phyloP scores from a whole-genome alignment of 352 stramenopile genomes.

The Pythium myriotylum region DNA sequence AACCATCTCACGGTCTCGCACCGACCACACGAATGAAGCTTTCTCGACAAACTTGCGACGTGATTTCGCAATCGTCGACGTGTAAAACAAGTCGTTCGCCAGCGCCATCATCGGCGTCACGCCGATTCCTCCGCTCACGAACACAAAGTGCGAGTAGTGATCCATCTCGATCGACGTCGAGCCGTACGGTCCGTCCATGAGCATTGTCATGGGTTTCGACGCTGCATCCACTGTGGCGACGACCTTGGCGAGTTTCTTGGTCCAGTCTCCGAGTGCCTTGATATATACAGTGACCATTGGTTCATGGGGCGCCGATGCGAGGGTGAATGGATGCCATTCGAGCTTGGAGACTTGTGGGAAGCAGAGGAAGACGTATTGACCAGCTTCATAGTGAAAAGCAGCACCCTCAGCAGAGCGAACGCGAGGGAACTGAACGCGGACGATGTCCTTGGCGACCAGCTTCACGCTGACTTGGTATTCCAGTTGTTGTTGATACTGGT shows the following conservation, averaged over 20 bases:
- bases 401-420: not conserved
- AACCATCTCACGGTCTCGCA: slow-evolving; percentile 39
- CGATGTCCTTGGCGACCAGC: slow-evolving; percentile 33
- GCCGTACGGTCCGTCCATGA: slow-evolving; percentile 60
- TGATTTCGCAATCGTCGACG: too few species aligned
- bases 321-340: slow-evolving; percentile 91
- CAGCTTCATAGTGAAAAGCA: slow-evolving; percentile 3
- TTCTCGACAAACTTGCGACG: slow-evolving; percentile 41
- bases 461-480: slow-evolving; percentile 17
- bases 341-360: slow-evolving; percentile 61
- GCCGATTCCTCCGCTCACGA: slow-evolving; percentile 53
- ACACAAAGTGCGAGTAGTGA: slow-evolving; percentile 52
- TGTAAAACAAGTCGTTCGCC: too few species aligned
- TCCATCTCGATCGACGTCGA: slow-evolving; percentile 47
- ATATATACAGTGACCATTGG: slow-evolving; percentile 72
- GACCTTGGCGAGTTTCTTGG: slow-evolving; percentile 46
- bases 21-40: slow-evolving; percentile 54
- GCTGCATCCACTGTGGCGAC: slow-evolving; percentile 13
- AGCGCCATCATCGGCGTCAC: slow-evolving; percentile 63
- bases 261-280: slow-evolving; percentile 68
- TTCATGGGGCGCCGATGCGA: slow-evolving; percentile 77
- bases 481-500: slow-evolving; percentile 22
- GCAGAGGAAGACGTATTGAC: slow-evolving; percentile 83
- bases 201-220: slow-evolving; percentile 30
- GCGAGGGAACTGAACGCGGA: slow-evolving; percentile 49